Evolutionary conservation across 1,284 basidiomycete species (phyloP).

Genomic region (Apiotrichum sp.): DNA sequence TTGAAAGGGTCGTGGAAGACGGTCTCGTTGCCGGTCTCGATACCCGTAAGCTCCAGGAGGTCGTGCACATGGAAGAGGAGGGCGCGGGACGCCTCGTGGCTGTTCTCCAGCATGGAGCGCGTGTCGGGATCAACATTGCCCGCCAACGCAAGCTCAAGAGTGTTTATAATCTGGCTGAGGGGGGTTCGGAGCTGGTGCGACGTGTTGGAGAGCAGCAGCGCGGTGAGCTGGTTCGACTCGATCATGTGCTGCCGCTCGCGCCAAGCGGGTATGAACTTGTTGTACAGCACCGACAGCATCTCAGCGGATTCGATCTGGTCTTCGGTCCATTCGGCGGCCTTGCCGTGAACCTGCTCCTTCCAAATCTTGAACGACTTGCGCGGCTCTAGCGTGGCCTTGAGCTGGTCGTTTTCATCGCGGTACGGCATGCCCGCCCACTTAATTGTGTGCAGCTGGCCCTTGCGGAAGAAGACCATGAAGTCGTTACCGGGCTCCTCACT

Average conservation of each 20-base stretch:
- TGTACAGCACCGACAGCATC: conserved; percentile 67
- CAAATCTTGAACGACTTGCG: conserved; percentile 75
- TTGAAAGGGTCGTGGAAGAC: conserved; percentile 79
- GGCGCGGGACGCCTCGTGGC: conserved; percentile 74
- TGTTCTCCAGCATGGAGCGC: conserved; percentile 68
- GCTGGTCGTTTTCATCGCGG: conserved; percentile 48
- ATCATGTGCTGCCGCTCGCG: conserved; percentile 74
- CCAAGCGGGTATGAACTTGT: conserved; percentile 75
- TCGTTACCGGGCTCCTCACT: conserved; percentile 57
- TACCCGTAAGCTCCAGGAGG: conserved; percentile 71
- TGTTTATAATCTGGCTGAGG: conserved; percentile 54
- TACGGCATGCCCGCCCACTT: conserved; percentile 75
- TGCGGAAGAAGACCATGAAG: conserved; percentile 72
- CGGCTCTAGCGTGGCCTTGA: conserved; percentile 56
- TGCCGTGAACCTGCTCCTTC: conserved; percentile 69
- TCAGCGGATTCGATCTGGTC: conserved; percentile 82
- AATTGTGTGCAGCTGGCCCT: conserved; percentile 65
- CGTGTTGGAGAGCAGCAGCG: conserved; percentile 76
- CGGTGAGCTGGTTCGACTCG: conserved; percentile 62
- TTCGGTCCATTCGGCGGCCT: conserved; percentile 71
- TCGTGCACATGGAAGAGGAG: conserved; percentile 80
- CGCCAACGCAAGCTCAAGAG: conserved; percentile 77
- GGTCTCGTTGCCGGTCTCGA: conserved; percentile 73
- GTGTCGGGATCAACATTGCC: conserved; percentile 72
- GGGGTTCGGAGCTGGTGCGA: conserved; percentile 65